Base-by-base conservation (phyloP, 1,284 basidiomycete genomes). In the Schizopora paradoxa region DNA sequence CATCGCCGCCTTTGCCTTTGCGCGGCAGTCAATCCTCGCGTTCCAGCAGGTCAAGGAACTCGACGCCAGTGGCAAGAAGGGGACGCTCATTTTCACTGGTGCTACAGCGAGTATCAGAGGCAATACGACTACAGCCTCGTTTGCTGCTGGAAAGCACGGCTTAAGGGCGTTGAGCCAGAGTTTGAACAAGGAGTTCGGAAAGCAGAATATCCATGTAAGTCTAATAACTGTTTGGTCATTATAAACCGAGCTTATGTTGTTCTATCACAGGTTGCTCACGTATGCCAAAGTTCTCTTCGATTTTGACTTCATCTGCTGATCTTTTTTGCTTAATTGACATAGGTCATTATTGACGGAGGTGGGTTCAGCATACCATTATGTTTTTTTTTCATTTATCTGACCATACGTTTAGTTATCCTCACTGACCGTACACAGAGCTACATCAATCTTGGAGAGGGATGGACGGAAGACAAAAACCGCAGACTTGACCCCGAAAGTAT, bases 141-240 rank as follows among this genome's bases (percentile, higher is more conserved):
- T 65, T 27, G 57, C 63, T 2, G 62, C 61, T 1, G 62, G 62
- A 3, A 65, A 65, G 44, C 58, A 60, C 29, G 63, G 59, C 3
- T 37, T 61, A 36, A 35, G 61, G 5, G 59, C 61, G 16, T 41
- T 65, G 13, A 49, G 51, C 16, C 59, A 65, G 50, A 58, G 56
- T 6, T 50, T 65, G 31, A 59, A 61, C n/a, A 56, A 62, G 34
- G 63, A 65, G 40, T 65, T 60, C 35, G 60, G 59, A 4, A 56
- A 56, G n/a, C 54, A 62, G 25, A 61, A 62, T 29, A 63, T 65
- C 14, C 63, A 65, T 36, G 62, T 58, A 14, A 43, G 48, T 23
- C 10, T 4, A 2, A 22, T 2, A 6, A 23, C n/a, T 32, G 23
- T 21, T 2, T 4, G 6, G 10, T 8, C 14, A 28, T 4, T 8